Percentiles rank a stretch among this genome's conserved stretches.
These are phyloP conservation scores for Epichloe baconii DNA, from an alignment of 2,329 filamentous ascomycete genomes.

Conservation along the genomic window DNA sequence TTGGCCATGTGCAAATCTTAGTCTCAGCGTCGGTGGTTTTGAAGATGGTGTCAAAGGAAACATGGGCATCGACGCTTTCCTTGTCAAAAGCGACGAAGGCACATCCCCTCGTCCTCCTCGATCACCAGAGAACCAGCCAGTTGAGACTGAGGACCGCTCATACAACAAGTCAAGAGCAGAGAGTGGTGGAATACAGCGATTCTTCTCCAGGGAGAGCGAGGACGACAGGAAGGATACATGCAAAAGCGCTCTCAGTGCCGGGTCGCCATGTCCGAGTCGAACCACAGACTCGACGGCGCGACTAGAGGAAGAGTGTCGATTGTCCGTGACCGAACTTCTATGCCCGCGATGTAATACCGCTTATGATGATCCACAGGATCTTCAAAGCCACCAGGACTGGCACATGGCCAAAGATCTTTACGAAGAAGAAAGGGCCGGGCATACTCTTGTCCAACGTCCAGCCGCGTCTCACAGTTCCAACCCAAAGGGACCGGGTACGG, in stretches of 20 bases:
- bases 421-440: conserved; percentile 41
- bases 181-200: conserved; percentile 40
- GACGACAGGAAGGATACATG: neutral
- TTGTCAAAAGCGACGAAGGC: conserved; percentile 63
- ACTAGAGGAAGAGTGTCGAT: neutral
- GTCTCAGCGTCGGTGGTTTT: conserved; percentile 79
- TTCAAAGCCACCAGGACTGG: conserved; percentile 79
- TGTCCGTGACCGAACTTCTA: conserved; percentile 14
- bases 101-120: conserved; percentile 20
- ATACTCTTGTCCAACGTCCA: conserved; percentile 28
- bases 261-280: neutral
- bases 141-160: conserved; percentile 6
- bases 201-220: conserved; percentile 32
- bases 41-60: conserved; percentile 79
- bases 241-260: neutral
- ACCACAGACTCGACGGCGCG: neutral
- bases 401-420: conserved; percentile 85
- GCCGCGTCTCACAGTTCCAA: conserved; percentile 18
- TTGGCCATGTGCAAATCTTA: conserved; percentile 89
- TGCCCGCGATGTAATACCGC: conserved; percentile 54
- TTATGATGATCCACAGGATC: conserved; percentile 43
- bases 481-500: conserved; percentile 20
- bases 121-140: conserved; percentile 5
- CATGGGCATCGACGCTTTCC: conserved; percentile 71
- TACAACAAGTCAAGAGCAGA: conserved; percentile 25